Base-by-base conservation (phyloP, 2,329 filamentous ascomycete species). In the Sporothrix pseudoabietina region DNA sequence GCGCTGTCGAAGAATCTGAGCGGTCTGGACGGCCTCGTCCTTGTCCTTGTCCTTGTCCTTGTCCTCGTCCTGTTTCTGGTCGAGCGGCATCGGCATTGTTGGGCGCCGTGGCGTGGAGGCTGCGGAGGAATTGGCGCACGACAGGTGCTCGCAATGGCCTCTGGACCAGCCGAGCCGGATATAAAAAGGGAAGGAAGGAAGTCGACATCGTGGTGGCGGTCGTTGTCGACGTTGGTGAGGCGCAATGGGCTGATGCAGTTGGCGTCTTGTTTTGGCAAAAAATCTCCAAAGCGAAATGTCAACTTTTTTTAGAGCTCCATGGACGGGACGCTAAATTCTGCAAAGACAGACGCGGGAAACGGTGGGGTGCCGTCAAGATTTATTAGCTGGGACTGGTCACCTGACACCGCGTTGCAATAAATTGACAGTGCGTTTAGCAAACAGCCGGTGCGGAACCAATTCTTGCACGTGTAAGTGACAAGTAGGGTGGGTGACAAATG, bases 121-220 rank as follows among this genome's bases (percentile, higher is more conserved):
- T 71, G 54, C 78, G 79, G 12, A 79, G 76, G 47, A 77, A 77
- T 4, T 78, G 78, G 30, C 80, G 76, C 32, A 77, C 75, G 22
- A 71, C 41, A 19, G 71, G 72, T 0, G 69, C 78, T 75, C 77
- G 77, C 52, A 77, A 77, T 44, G 82, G 78, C 76, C 82, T 80
- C 73, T 84, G 81, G 44, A 91, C 85, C 0, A 91, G 93, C 74
- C 86, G 84, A 5, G 92, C 94, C 76, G 92, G 90, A 78, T 93
- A 94, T 7, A 94, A 84, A 73, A 94, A 94, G 0, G 91, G 89
- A 4, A 90, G 81, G 16, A 89, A 80, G 7, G 87, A 86, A 2
- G 83, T 82, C 16, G 84, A 80, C 84, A 88, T 88, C 30, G n/a
- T 32, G 44, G 66, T 65, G 61, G 39, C 7, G 12, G 8, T 41